Evolutionary conservation across 2,329 filamentous ascomycete genomes (phyloP), one percentile per base, ranked within the genome.

Genomic region (Zasmidium angulare): DNA sequence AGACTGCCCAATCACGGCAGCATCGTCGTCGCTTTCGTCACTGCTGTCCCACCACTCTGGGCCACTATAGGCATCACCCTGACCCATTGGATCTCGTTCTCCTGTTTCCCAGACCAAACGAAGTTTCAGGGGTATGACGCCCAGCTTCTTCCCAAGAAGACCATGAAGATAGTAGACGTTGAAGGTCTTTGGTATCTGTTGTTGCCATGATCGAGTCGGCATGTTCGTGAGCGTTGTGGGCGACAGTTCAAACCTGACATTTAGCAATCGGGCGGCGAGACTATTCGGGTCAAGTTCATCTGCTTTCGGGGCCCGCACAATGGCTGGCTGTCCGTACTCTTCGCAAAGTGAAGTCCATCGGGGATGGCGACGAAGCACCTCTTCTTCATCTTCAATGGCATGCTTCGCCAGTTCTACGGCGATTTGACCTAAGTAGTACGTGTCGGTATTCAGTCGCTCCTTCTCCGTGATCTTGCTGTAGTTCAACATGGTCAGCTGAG

Each of bases 371-470:
- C 72, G 75, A 2, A 89, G 72, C 0, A 96, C 82, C 1, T 77
- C 76, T 1, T 74, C 66, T 0, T 74, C 65, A 24, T 79, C 75
- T 64, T 87, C 82, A 2, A 74, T 74, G 0, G 85, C 78, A 0
- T 85, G 82, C 2, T 81, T 77, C 1, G 86, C 82, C 43, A 97
- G 79, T 71, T 95, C 90, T 63, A 86, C 87, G 11, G 84, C 89
- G 59, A 97, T 95, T 55, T 89, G 84, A 0, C 88, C 90, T 11
- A 98, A 84, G 73, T 99, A 99, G 74, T 96, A 99, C 69, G 93
- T 88, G 68, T 98, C 95, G 3, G 92, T 92, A 69, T 98, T 95
- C 55, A 86, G 82, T 19, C 93, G 86, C 72, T 98, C 93, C 46
- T 88, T 85, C 1, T 80, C 67, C 0, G 86, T 87, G 66, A 98